Evolutionary conservation across 352 stramenopile genomes (phyloP).

Genomic region (Albugo candida): DNA sequence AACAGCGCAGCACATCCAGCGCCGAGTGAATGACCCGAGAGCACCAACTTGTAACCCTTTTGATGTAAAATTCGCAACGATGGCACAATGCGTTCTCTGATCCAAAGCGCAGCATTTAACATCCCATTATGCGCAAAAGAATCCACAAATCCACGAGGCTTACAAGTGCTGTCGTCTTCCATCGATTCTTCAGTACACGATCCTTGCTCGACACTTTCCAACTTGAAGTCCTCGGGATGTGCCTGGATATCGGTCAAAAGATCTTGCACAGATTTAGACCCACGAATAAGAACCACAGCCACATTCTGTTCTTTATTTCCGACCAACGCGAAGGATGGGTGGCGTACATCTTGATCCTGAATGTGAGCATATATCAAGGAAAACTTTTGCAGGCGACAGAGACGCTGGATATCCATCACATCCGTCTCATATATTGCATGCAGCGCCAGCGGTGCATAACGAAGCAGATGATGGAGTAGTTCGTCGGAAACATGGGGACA

Average conservation of each 20-base stretch:
- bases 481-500: slow-evolving; percentile 46
- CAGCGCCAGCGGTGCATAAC: slow-evolving; percentile 53
- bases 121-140: slow-evolving; percentile 77
- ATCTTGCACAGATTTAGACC: slow-evolving; percentile 75
- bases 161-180: slow-evolving; percentile 5
- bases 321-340: slow-evolving; percentile 61
- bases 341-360: slow-evolving; percentile 60
- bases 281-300: slow-evolving; percentile 54
- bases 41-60: slow-evolving; percentile 65
- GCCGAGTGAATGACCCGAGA: slow-evolving; percentile 64
- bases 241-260: slow-evolving; percentile 70
- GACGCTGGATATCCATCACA: slow-evolving; percentile 66
- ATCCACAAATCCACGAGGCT: slow-evolving; percentile 44
- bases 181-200: slow-evolving; percentile 21
- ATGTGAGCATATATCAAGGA: slow-evolving; percentile 61
- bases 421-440: slow-evolving; percentile 74
- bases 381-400: slow-evolving; percentile 61
- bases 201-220: slow-evolving; percentile 1
- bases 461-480: slow-evolving; percentile 44
- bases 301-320: slow-evolving; percentile 66
- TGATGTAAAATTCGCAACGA: slow-evolving; percentile 49
- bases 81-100: slow-evolving; percentile 63
- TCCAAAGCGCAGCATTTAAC: slow-evolving; percentile 73
- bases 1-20: slow-evolving; percentile 55
- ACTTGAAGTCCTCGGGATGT: slow-evolving; percentile 42